phyloP scores from a whole-genome alignment of 2,329 filamentous ascomycete genomes.

The Sphaerulina musiva region DNA sequence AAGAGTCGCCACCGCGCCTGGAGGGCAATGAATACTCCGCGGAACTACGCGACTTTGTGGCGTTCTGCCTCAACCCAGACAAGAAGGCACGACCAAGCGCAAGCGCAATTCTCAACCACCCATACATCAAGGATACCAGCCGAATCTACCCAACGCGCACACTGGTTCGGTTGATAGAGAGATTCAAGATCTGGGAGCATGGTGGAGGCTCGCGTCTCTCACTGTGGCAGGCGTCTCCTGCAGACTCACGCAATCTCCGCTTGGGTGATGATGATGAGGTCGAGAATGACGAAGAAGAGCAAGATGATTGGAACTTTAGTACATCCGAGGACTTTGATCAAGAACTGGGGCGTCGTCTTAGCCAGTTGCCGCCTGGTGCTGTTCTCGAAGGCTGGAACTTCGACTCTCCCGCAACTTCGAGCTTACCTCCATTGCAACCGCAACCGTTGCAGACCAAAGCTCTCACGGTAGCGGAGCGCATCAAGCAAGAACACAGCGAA shows the following conservation, averaged over 20 bases:
- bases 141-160: conserved; percentile 57
- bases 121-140: conserved; percentile 59
- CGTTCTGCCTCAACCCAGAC: conserved; percentile 65
- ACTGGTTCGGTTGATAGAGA: conserved; percentile 60
- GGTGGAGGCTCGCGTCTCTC: conserved; percentile 64
- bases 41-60: conserved; percentile 61
- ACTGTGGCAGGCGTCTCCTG: conserved; percentile 53
- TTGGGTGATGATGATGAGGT: conserved; percentile 26
- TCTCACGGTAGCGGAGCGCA: conserved; percentile 25
- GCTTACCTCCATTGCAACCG: conserved; percentile 17
- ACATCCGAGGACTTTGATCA: conserved; percentile 56
- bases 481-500: conserved; percentile 50
- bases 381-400: conserved; percentile 23
- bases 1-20: conserved; percentile 58
- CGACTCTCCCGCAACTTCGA: conserved; percentile 17
- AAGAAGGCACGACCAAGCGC: conserved; percentile 63
- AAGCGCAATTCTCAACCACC: conserved; percentile 61
- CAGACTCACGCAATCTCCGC: conserved; percentile 20
- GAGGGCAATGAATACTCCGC: conserved; percentile 66
- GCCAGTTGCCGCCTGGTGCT: conserved; percentile 26
- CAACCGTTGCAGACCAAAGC: conserved; percentile 16
- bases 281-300: conserved; percentile 4
- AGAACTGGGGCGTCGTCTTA: conserved; percentile 30
- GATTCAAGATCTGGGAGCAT: conserved; percentile 69
- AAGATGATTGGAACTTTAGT: conserved; percentile 59